Evolutionary conservation across 768 basidiomycete genomes (phyloP).

Genomic region (Leucocoprinus birnbaumii): DNA sequence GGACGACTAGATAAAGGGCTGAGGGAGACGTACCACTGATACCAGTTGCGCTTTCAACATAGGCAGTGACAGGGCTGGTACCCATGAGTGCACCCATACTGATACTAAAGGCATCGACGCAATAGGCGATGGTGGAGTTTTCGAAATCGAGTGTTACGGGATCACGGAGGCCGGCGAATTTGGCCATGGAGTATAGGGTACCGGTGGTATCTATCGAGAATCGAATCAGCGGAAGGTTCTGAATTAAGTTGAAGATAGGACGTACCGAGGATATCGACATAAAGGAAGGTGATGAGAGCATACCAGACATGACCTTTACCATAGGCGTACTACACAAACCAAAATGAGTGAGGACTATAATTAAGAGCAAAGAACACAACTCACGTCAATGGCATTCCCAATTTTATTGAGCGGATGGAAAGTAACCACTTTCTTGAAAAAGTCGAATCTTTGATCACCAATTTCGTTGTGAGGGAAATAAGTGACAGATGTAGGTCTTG

Average conservation of each 20-base stretch:
- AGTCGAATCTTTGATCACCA: slow-evolving; percentile 75
- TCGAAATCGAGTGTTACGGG: slow-evolving; percentile 86
- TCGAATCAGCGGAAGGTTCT: background rate
- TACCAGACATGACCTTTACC: slow-evolving; percentile 81
- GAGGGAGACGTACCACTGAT: slow-evolving; percentile 52
- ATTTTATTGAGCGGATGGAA: slow-evolving; percentile 62
- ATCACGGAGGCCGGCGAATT: slow-evolving; percentile 85
- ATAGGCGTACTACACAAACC: slow-evolving; percentile 22
- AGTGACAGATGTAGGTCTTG: slow-evolving; percentile 76
- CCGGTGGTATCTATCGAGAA: slow-evolving; percentile 39
- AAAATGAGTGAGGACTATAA: background rate
- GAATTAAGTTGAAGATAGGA: slow-evolving; percentile 20
- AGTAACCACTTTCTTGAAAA: slow-evolving; percentile 81
- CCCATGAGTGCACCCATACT: slow-evolving; percentile 80
- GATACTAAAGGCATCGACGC: slow-evolving; percentile 79
- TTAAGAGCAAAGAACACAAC: slow-evolving; percentile 16
- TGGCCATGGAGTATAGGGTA: slow-evolving; percentile 88
- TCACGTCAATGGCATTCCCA: slow-evolving; percentile 69
- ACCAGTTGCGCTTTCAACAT: slow-evolving; percentile 81
- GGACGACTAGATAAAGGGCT: background rate
- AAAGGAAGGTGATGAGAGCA: slow-evolving; percentile 84
- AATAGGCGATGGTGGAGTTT: slow-evolving; percentile 78
- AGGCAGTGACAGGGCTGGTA: slow-evolving; percentile 79
- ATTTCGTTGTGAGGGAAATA: slow-evolving; percentile 71
- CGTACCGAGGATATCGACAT: slow-evolving; percentile 80